phyloP scores from a whole-genome alignment of 1,284 basidiomycete species.

The Dichomitus squalens region DNA sequence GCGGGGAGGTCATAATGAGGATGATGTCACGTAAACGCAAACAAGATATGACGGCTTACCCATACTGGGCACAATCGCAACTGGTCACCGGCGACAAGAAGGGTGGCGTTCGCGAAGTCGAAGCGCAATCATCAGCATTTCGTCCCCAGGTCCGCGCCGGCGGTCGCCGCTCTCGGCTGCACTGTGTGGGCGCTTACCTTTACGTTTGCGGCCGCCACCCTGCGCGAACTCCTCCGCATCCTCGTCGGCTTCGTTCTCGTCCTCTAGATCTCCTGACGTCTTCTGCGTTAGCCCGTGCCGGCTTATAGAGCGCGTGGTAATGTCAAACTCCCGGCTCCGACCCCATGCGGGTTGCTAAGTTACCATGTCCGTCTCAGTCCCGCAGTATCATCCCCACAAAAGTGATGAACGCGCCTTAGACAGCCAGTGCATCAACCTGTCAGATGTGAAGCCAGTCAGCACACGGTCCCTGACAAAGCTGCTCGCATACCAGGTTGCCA shows the following conservation, averaged over 20 bases:
- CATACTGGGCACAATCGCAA: slow-evolving; percentile 36
- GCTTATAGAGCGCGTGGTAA: slow-evolving; percentile 72
- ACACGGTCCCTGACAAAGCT: neutral
- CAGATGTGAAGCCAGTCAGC: slow-evolving; percentile 8
- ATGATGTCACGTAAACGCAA: slow-evolving; percentile 27
- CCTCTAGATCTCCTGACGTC: slow-evolving; percentile 74
- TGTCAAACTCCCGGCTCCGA: slow-evolving; percentile 82
- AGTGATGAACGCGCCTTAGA: slow-evolving; percentile 63
- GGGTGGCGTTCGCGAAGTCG: neutral
- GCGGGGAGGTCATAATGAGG: slow-evolving; percentile 7
- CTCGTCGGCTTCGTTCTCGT: slow-evolving; percentile 68
- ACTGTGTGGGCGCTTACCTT: slow-evolving; percentile 51
- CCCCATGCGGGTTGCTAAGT: slow-evolving; percentile 79
- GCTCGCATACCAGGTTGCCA: neutral
- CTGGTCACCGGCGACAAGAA: slow-evolving; percentile 11
- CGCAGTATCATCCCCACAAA: neutral
- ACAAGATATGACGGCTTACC: slow-evolving; percentile 21
- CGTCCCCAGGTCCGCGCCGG: neutral
- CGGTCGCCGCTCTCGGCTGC: neutral
- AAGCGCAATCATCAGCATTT: slow-evolving; percentile 3
- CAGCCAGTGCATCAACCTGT: slow-evolving; percentile 84
- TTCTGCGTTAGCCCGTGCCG: slow-evolving; percentile 63
- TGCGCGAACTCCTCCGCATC: slow-evolving; percentile 57
- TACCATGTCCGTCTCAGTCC: slow-evolving; percentile 7
- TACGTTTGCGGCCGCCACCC: slow-evolving; percentile 66